A percentile compares a stretch with the other conserved stretches of the same genome.
Conservation (phyloP, 331 rosid genomes). For the Arachis monticola region DNA sequence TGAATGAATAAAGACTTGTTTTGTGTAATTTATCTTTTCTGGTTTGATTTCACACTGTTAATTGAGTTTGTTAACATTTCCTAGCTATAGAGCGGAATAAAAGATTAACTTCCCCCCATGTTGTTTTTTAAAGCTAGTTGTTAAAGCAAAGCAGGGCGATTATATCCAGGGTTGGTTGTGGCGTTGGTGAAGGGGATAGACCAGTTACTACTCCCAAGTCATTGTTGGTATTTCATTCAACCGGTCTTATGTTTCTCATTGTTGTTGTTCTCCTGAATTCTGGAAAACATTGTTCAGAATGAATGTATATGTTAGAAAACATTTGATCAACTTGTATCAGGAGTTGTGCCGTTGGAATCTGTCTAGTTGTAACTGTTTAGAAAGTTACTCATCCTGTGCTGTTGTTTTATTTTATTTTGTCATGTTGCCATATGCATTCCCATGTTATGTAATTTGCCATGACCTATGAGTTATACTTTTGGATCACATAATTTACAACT, state of each 20-base stretch:
- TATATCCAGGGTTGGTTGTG: conserved; percentile 1
- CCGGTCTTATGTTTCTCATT: conserved; percentile 9
- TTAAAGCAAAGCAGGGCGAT: conserved; percentile 12
- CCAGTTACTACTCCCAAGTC: not conserved
- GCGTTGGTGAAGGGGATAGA: not conserved
- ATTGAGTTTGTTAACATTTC: conserved; percentile 20
- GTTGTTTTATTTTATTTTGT: conserved; percentile 2
- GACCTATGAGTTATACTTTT: conserved; percentile 20
- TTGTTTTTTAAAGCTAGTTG: conserved; percentile 1
- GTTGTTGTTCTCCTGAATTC: conserved; percentile 17
- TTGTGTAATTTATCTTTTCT: not conserved
- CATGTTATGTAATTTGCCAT: conserved; percentile 1
- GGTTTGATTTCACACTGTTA: conserved; percentile 1
- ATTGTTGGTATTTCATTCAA: not conserved
- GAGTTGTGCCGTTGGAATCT: not conserved
- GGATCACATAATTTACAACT: conserved; percentile 1
- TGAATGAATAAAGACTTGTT: conserved; percentile 11
- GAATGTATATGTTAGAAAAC: conserved; percentile 8
- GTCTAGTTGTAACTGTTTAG: conserved; percentile 22
- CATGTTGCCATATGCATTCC: not conserved
- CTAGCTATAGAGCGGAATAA: not conserved
- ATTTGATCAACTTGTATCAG: not conserved
- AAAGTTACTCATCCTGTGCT: conserved; percentile 17
- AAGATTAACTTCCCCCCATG: not conserved
- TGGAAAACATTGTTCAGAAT: conserved; percentile 15